phyloP scores from a whole-genome alignment of 495 filamentous ascomycete genomes.

The Xylaria intraflava region DNA sequence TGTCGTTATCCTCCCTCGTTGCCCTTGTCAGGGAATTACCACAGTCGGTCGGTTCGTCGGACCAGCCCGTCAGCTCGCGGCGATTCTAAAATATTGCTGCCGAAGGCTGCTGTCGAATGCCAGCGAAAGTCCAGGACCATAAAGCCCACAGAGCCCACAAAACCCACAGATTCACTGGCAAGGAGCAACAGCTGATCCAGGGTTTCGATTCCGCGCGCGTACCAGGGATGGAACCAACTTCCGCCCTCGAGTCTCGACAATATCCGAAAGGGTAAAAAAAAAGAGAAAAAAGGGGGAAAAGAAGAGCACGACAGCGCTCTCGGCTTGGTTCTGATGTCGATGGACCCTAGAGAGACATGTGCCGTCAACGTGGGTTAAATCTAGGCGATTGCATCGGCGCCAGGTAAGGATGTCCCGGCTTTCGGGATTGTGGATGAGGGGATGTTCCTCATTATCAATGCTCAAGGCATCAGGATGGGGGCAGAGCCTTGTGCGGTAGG shows the following conservation, averaged over 20 bases:
- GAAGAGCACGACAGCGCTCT: no score
- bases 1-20: background rate
- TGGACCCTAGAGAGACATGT: background rate
- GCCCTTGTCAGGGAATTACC: background rate
- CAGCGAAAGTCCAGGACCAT: background rate
- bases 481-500: no score
- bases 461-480: no score
- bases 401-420: constrained; percentile 11
- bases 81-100: background rate
- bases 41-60: background rate
- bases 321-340: no score
- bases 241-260: no score
- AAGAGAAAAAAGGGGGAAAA: no score
- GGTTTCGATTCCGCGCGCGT: background rate
- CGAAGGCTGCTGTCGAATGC: no score
- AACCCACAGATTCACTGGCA: background rate
- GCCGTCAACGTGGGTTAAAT: background rate
- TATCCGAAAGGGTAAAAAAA: no score
- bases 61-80: no score
- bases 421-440: constrained; percentile 14
- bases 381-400: constrained; percentile 6
- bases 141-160: background rate
- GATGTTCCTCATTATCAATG: constrained; percentile 9
- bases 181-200: background rate
- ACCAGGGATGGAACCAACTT: background rate